Percentiles rank a stretch among this genome's conserved stretches.
Conservation (phyloP, 192 early-diverging fungal species). For the Diversispora eburnea region DNA sequence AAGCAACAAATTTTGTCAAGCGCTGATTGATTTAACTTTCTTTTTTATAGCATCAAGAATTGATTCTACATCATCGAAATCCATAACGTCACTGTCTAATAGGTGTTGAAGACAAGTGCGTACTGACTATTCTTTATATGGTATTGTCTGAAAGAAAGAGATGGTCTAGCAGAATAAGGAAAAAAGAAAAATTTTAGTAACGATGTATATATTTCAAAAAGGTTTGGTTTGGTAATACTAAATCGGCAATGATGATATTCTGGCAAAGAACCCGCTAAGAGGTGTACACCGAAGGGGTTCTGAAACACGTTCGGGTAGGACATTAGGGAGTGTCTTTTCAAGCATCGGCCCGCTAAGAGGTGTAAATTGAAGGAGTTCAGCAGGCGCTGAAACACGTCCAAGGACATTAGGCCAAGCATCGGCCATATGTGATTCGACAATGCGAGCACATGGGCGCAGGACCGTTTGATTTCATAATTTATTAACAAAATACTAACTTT, state of each 20-base stretch:
- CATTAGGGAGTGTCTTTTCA: constrained; percentile 3
- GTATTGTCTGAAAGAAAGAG: background rate
- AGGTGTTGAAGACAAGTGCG: constrained; percentile 10
- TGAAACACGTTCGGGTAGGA: constrained; percentile 13
- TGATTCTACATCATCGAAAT: constrained; percentile 6
- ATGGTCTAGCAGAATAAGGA: background rate
- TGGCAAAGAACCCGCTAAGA: constrained; percentile 17
- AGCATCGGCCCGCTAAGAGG: constrained; percentile 8
- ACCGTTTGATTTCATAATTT: background rate
- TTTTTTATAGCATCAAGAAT: constrained; percentile 8
- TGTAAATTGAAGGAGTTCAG: constrained; percentile 3
- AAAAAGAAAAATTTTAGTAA: background rate
- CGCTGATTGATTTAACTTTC: constrained; percentile 25
- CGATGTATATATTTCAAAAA: constrained; percentile 10
- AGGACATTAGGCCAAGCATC: constrained; percentile 13
- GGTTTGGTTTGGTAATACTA: background rate
- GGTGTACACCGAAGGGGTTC: background rate
- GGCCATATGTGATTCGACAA: constrained; percentile 7
- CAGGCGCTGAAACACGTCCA: constrained; percentile 9
- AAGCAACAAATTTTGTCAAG: constrained; percentile 17
- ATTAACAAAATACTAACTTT: too few relatives aligned
- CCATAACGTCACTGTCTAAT: background rate
- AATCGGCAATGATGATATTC: constrained; percentile 20
- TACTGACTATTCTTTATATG: constrained; percentile 7
- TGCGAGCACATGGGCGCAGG: constrained; percentile 3